Evolutionary conservation across 2,329 filamentous ascomycete species (phyloP).

Genomic region (Calonectria leucothoes): DNA sequence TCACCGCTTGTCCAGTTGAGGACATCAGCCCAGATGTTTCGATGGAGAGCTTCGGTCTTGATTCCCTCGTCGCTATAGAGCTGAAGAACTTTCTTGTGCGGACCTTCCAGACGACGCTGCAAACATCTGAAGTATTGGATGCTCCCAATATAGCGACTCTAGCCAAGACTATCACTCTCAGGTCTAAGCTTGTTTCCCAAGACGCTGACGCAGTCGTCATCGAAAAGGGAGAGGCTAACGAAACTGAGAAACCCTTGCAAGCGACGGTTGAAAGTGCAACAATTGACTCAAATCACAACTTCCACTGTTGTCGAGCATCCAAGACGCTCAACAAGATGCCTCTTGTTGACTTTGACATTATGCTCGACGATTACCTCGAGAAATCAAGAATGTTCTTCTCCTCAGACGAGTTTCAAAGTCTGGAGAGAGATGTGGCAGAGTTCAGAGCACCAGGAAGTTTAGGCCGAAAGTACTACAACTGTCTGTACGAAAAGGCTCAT

Average conservation of each 20-base stretch:
- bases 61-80: slow-evolving; percentile 31
- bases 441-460: slow-evolving; percentile 17
- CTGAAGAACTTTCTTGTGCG: slow-evolving; percentile 30
- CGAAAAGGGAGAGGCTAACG: slow-evolving; percentile 7
- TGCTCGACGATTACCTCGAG: slow-evolving; percentile 24
- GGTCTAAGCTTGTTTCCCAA: slow-evolving; percentile 21
- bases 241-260: neutral
- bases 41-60: slow-evolving; percentile 27
- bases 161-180: slow-evolving; percentile 20
- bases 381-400: slow-evolving; percentile 25
- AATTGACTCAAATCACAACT: slow-evolving; percentile 16
- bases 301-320: slow-evolving; percentile 22
- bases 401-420: slow-evolving; percentile 13
- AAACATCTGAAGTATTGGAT: slow-evolving; percentile 28
- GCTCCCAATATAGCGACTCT: slow-evolving; percentile 21
- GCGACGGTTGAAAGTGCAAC: neutral
- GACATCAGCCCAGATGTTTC: slow-evolving; percentile 25
- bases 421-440: slow-evolving; percentile 19
- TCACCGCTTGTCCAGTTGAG: slow-evolving; percentile 21
- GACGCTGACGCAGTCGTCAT: neutral
- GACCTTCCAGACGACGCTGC: slow-evolving; percentile 23
- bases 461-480: slow-evolving; percentile 23
- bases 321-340: slow-evolving; percentile 23
- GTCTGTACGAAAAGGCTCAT: slow-evolving; percentile 16
- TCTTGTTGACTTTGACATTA: slow-evolving; percentile 21